Percentiles rank a stretch among this genome's conserved stretches.
Conservation (phyloP, 108 stramenopile species). For the Epipyxis sp. region DNA sequence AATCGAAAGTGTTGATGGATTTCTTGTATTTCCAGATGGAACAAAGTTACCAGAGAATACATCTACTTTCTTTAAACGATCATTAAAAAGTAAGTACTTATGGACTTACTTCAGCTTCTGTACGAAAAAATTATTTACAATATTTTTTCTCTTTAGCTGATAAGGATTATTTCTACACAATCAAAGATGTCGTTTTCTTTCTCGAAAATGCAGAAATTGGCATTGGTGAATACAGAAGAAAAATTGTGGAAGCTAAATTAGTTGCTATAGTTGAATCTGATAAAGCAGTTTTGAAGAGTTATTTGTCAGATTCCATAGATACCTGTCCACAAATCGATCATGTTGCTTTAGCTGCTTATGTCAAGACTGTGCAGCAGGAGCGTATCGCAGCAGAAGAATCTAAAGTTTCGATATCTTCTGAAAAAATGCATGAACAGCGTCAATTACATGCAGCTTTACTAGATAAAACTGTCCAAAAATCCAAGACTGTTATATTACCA, state of each 20-base stretch:
- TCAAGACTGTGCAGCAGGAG: too few relatives aligned
- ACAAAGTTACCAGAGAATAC: neutral
- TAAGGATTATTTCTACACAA: neutral
- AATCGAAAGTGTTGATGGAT: neutral
- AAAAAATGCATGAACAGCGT: too few relatives aligned
- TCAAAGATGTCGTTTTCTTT: neutral
- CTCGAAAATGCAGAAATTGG: slow-evolving; percentile 2
- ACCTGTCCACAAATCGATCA: neutral
- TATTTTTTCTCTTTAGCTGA: neutral
- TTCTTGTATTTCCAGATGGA: neutral
- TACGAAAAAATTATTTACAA: neutral
- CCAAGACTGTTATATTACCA: too few relatives aligned
- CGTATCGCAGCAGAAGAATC: too few relatives aligned
- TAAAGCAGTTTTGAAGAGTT: neutral
- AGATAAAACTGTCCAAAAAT: too few relatives aligned
- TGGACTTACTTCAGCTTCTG: neutral
- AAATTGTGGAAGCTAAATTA: neutral
- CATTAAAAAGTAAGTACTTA: slow-evolving; percentile 3
- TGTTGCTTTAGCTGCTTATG: too few relatives aligned
- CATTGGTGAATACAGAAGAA: neutral
- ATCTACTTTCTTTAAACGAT: slow-evolving; percentile 22
- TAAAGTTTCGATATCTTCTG: too few relatives aligned
- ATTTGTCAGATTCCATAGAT: neutral
- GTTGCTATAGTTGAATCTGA: neutral
- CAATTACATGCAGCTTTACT: too few relatives aligned